phyloP scores from a whole-genome alignment of 305 asterid species.

The Solanum hybrid region DNA sequence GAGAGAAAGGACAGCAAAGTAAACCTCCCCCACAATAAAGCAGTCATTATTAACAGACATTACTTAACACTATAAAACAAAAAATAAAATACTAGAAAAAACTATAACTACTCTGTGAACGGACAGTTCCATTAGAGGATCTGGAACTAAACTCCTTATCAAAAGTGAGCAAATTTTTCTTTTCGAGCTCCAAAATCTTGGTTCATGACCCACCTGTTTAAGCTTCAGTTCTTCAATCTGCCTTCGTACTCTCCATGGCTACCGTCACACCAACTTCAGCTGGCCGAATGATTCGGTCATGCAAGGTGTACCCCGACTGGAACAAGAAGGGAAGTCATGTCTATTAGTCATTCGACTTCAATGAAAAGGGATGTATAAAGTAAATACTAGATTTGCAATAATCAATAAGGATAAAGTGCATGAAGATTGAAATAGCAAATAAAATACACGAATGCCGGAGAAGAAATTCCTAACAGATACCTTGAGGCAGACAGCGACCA shows the following conservation, averaged over 20 bases:
- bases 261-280: slow-evolving; percentile 82
- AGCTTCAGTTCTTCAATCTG: slow-evolving; percentile 16
- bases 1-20: background rate
- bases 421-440: background rate
- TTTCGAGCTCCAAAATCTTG: background rate
- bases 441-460: background rate
- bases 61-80: background rate
- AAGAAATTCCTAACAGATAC: slow-evolving; percentile 21
- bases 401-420: background rate
- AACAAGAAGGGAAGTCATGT: background rate
- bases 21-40: background rate
- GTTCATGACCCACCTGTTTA: background rate
- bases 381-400: background rate
- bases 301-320: slow-evolving; percentile 73
- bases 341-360: background rate
- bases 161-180: background rate
- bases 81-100: background rate
- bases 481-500: slow-evolving; percentile 77
- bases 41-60: background rate
- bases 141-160: background rate
- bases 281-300: slow-evolving; percentile 72
- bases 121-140: background rate
- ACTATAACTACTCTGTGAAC: background rate
- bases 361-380: background rate
- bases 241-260: slow-evolving; percentile 24